A percentile compares a stretch with the other conserved stretches of the same genome.
These are phyloP conservation scores for Lactifluus pinguis DNA, from an alignment of 768 basidiomycete species.

Conservation along the genomic window DNA sequence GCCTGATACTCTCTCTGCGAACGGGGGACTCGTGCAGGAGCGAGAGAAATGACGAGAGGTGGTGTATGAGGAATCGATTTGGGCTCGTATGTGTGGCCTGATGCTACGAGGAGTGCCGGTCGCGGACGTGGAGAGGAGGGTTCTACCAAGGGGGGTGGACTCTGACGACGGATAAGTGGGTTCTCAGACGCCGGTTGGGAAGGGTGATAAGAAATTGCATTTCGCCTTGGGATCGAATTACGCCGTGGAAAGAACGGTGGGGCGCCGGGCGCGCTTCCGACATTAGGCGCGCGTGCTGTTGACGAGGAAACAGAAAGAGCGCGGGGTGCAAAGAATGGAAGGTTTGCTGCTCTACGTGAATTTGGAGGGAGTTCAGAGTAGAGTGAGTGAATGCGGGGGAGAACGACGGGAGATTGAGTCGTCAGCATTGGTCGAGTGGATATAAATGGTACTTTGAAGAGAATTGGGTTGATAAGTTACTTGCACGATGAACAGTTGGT, in stretches of 20 bases:
- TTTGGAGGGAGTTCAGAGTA: constrained; percentile 20
- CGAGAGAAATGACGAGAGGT: constrained; percentile 10
- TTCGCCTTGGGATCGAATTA: constrained; percentile 5
- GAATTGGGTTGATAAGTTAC: constrained; percentile 2
- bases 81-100: constrained; percentile 4
- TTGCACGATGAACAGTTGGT: background rate
- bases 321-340: constrained; percentile 17
- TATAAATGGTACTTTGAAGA: background rate
- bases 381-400: constrained; percentile 16
- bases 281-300: background rate
- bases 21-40: constrained; percentile 8
- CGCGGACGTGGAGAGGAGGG: constrained; percentile 3
- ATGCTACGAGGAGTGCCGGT: constrained; percentile 6
- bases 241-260: constrained; percentile 5
- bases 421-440: constrained; percentile 15
- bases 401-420: constrained; percentile 10
- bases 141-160: background rate
- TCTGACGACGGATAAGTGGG: background rate
- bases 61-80: background rate
- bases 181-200: constrained; percentile 3
- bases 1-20: constrained; percentile 16
- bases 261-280: background rate
- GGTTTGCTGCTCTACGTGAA: constrained; percentile 19
- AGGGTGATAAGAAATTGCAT: constrained; percentile 14
- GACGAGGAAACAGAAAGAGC: background rate